Base-by-base conservation (phyloP, 176 grass and related monocot species). In the Oropetium thomaeum region DNA sequence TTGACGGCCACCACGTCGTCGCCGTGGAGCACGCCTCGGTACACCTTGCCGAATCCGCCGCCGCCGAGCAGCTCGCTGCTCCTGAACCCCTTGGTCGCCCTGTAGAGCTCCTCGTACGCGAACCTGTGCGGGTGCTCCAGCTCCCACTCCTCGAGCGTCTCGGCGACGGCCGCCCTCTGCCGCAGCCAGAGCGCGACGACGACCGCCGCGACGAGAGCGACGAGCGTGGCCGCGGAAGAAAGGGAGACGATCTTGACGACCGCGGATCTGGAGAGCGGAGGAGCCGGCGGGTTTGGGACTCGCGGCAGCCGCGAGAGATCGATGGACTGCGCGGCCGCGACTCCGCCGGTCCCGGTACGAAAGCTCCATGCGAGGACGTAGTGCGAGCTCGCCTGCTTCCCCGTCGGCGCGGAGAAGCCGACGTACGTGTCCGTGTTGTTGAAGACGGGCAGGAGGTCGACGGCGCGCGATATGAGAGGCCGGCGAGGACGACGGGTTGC, bases 351-450 rank as follows among this genome's bases (percentile, higher is more conserved):
- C 2, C 41, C 61, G 6, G 76, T 77, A 1, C 61, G 38, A 19
- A 88, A 83, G 69, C 81, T 83, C 86, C 80, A 88, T 17, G 77
- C 61, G 23, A 83, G 77, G 29, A 84, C 45, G 52, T 88, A 88
- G 33, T 88, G 86, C 4, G 57, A 79, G 55, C 86, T 88, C 5
- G 69, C 37, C 1, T 60, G 16, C 16, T 55, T 48, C n/a, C 81
- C 75, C 1, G 81, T 84, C 32, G 81, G 3, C 35, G 75, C 26
- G 15, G 86, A 84, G 68, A 84, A 89, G 28, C 86, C 86, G 30
- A 84, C 81, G 48, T 76, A 82, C 87, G 79, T 86, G n/a, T 78
- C 35, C 28, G n/a, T n/a, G n/a, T 79, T 45, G 49, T 82, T 55
- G 15, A 89, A 79, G 27, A 82, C 79, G 6, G 73, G 73, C 57